These are phyloP conservation scores for Phylloboletellus chloephorus DNA, from an alignment of 1,284 basidiomycete species.

Conservation along the genomic window DNA sequence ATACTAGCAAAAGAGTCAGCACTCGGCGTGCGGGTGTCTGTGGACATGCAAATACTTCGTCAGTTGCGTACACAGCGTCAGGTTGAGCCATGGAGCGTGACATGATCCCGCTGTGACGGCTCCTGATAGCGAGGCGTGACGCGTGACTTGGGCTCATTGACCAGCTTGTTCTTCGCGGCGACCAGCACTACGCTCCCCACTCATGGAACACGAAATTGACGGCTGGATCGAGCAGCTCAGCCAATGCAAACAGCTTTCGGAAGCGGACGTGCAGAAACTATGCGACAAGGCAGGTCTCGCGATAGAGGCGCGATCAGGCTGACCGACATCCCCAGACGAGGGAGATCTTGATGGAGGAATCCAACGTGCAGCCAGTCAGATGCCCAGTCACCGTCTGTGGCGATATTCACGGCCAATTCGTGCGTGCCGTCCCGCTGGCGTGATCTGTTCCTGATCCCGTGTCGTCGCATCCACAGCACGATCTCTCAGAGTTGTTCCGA, in stretches of 20 bases:
- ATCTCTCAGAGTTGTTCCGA: constrained; percentile 97
- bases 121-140: constrained; percentile 27
- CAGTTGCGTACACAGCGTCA: constrained; percentile 81
- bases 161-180: constrained; percentile 10
- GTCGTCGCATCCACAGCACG: constrained; percentile 61
- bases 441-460: constrained; percentile 21
- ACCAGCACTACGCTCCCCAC: constrained; percentile 17
- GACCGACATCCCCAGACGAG: constrained; percentile 60
- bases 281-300: constrained; percentile 85
- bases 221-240: constrained; percentile 95
- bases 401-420: constrained; percentile 99
- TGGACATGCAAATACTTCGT: constrained; percentile 60
- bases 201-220: constrained; percentile 82
- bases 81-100: constrained; percentile 32
- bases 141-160: constrained; percentile 22
- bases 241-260: constrained; percentile 96
- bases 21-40: constrained; percentile 1
- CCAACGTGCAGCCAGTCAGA: constrained; percentile 95
- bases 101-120: constrained; percentile 21
- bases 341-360: constrained; percentile 97
- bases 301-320: constrained; percentile 19
- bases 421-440: constrained; percentile 48
- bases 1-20: constrained; percentile 56
- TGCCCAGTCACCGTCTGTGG: constrained; percentile 98
- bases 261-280: constrained; percentile 94